phyloP scores from a whole-genome alignment of 2,329 filamentous ascomycete species.

The Pleomassaria siparia region DNA sequence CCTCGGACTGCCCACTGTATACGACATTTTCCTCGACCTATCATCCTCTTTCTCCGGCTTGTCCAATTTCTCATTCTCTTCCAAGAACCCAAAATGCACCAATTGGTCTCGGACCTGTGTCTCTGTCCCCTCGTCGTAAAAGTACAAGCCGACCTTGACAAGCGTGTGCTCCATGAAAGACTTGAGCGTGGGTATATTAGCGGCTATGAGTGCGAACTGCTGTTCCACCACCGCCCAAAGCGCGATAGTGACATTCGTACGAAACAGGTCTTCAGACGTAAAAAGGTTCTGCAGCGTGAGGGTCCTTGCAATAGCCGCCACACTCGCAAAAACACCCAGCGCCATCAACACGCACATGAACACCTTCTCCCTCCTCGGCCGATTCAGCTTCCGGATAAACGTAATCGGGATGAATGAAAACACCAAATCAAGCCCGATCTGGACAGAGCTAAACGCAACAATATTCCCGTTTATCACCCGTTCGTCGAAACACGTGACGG shows the following conservation, averaged over 20 bases:
- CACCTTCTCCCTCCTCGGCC: conserved; percentile 26
- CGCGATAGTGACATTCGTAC: conserved; percentile 20
- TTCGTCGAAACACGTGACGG: conserved; percentile 16
- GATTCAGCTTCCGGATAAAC: conserved; percentile 25
- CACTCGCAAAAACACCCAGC: conserved; percentile 24
- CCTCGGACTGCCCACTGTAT: background rate
- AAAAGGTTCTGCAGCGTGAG: conserved; percentile 20
- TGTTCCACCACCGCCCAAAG: conserved; percentile 29
- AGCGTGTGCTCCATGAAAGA: conserved; percentile 18
- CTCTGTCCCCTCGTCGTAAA: conserved; percentile 21
- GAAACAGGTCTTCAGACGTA: conserved; percentile 18
- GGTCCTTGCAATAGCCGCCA: conserved; percentile 24
- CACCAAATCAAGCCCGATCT: conserved; percentile 22
- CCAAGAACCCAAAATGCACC: conserved; percentile 18
- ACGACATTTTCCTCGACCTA: background rate
- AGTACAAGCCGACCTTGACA: conserved; percentile 16
- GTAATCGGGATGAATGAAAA: conserved; percentile 28
- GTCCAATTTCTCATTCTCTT: conserved; percentile 3
- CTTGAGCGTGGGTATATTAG: conserved; percentile 31
- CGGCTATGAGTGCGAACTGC: conserved; percentile 29
- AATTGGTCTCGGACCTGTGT: conserved; percentile 13
- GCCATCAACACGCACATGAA: conserved; percentile 29
- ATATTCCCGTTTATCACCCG: conserved; percentile 26
- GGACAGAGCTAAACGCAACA: conserved; percentile 19
- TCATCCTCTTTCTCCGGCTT: background rate